These are phyloP conservation scores for Aspergillus floridensis DNA, from an alignment of 2,329 filamentous ascomycete species.

Conservation along the genomic window DNA sequence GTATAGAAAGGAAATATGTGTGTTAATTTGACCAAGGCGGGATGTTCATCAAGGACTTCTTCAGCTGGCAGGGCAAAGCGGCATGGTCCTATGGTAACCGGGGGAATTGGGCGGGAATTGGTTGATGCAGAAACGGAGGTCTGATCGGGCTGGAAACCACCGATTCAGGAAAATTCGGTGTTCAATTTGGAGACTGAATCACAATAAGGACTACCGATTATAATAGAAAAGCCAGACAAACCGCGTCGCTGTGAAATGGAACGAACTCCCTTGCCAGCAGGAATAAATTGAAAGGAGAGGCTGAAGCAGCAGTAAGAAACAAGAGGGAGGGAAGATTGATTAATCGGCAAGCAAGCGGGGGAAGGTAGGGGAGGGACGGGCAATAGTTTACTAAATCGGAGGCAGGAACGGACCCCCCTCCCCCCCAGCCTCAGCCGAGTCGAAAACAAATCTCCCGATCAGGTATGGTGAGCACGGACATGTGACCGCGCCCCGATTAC, in stretches of 20 bases:
- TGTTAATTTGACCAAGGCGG: conserved; percentile 12
- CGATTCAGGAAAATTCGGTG: not conserved
- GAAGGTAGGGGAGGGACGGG: not conserved
- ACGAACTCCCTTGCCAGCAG: not conserved
- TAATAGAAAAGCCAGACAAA: not conserved
- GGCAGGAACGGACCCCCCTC: conserved; percentile 20
- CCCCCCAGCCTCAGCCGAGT: conserved; percentile 20
- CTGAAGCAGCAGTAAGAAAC: conserved; percentile 4
- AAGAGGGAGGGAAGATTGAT: not conserved
- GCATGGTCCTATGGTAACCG: conserved; percentile 22
- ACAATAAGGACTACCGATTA: not conserved
- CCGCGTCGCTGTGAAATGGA: not conserved
- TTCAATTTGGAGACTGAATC: not conserved
- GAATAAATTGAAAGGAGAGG: not conserved
- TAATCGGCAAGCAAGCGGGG: conserved; percentile 7
- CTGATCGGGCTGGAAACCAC: conserved; percentile 1
- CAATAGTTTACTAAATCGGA: conserved; percentile 10
- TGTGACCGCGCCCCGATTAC: conserved; percentile 22
- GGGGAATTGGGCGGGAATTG: conserved; percentile 18
- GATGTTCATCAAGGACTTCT: conserved; percentile 24
- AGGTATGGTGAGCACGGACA: conserved; percentile 29
- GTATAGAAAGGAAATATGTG: conserved; percentile 3
- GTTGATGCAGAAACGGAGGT: conserved; percentile 27
- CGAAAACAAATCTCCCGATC: conserved; percentile 43
- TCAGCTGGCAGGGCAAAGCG: conserved; percentile 7